Conservation (phyloP, 768 basidiomycete species). For the Agaricus blazei region DNA sequence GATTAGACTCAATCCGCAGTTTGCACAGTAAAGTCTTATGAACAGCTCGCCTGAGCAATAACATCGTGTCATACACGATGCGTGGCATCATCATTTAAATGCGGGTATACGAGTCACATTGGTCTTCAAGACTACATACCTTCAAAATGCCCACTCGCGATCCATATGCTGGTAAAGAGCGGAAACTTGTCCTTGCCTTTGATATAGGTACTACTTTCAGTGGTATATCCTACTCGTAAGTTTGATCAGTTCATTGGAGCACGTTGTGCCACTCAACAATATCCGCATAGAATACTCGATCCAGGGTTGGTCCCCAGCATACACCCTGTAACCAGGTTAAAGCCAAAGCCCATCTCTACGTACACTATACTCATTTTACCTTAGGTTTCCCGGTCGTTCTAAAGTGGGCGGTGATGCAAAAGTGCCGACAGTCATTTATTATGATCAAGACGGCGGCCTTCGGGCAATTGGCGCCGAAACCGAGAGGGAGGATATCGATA, state of each 20-base stretch:
- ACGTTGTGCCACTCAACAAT: not conserved
- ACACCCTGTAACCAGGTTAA: constrained; percentile 18
- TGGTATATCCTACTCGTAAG: constrained; percentile 33
- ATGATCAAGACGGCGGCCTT: constrained; percentile 31
- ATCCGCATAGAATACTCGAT: constrained; percentile 29
- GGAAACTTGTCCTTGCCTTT: constrained; percentile 36
- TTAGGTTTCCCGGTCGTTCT: constrained; percentile 40
- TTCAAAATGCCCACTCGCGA: constrained; percentile 11
- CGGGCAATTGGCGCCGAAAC: constrained; percentile 42
- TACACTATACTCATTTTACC: not conserved
- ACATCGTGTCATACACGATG: not conserved
- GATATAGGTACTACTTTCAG: constrained; percentile 40
- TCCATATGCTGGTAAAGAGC: constrained; percentile 14
- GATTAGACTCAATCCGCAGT: not conserved
- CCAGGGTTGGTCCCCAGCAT: constrained; percentile 23
- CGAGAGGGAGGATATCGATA: constrained; percentile 27
- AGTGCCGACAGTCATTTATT: constrained; percentile 43
- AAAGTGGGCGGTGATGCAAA: constrained; percentile 38
- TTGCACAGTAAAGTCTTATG: not conserved
- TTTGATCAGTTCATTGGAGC: not conserved
- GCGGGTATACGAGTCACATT: not conserved
- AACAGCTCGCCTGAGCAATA: not conserved
- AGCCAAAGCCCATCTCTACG: not conserved
- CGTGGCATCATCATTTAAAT: not conserved
- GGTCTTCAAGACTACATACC: not conserved